Conservation (phyloP, 2,329 filamentous ascomycete species). For the Dactylellina leptospora region DNA sequence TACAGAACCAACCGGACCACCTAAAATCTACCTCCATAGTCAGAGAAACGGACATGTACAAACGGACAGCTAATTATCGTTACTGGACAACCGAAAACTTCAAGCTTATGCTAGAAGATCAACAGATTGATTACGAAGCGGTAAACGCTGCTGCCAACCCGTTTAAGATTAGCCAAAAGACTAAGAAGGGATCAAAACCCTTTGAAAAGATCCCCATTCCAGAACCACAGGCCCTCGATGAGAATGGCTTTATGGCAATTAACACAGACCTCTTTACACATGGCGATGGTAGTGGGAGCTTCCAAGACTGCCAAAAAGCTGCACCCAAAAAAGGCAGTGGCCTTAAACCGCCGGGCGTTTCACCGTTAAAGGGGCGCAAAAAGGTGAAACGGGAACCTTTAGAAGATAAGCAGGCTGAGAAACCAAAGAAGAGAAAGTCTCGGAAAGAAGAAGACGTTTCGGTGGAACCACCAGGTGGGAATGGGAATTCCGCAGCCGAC, state of each 20-base stretch:
- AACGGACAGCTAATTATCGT: constrained; percentile 45
- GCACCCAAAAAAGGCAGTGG: constrained; percentile 50
- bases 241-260: constrained; percentile 30
- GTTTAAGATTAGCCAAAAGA: constrained; percentile 30
- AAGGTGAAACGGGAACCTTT: constrained; percentile 19
- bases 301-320: constrained; percentile 48
- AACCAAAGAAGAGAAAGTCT: constrained; percentile 11
- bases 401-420: constrained; percentile 8
- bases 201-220: constrained; percentile 10
- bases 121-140: constrained; percentile 42
- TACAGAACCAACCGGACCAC: constrained; percentile 46
- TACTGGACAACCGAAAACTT: constrained; percentile 50
- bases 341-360: constrained; percentile 35
- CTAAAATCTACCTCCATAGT: constrained; percentile 44
- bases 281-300: constrained; percentile 34
- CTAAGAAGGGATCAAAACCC: constrained; percentile 25
- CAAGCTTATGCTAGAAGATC: constrained; percentile 40
- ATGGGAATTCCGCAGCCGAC: neutral
- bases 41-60: constrained; percentile 40
- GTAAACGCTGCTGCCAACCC: constrained; percentile 26
- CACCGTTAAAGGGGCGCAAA: constrained; percentile 44
- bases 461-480: constrained; percentile 2
- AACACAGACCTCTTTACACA: constrained; percentile 18
- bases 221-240: constrained; percentile 20
- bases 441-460: neutral